These are phyloP conservation scores for Aspergillus homomorphus DNA, from an alignment of 495 filamentous ascomycete species.

Conservation along the genomic window DNA sequence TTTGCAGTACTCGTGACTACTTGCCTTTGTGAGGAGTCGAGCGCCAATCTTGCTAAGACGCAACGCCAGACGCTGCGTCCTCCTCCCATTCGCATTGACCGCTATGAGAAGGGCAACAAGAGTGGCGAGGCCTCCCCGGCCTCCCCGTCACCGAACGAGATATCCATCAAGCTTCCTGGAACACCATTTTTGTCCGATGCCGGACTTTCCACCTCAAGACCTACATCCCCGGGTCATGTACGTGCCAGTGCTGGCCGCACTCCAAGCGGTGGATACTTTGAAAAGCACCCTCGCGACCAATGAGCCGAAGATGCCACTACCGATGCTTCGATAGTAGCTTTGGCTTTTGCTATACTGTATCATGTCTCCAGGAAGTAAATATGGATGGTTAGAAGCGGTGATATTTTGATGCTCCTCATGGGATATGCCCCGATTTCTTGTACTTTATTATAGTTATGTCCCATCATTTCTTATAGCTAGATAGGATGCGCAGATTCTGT, in stretches of 20 bases:
- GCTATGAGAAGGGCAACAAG: conserved; percentile 62
- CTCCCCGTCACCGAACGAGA: conserved; percentile 38
- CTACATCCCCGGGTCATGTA: conserved; percentile 59
- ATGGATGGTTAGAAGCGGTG: conserved; percentile 17
- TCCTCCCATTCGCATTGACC: conserved; percentile 70
- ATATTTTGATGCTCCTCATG: conserved; percentile 3
- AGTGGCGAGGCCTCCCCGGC: conserved; percentile 50
- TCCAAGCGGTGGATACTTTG: conserved; percentile 32
- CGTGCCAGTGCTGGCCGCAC: conserved; percentile 42
- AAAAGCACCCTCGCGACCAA: conserved; percentile 27
- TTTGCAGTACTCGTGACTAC: conserved; percentile 73
- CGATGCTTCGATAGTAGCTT: conserved; percentile 11
- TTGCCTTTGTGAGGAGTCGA: conserved; percentile 70
- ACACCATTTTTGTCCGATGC: conserved; percentile 53
- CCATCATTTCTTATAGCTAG: background rate
- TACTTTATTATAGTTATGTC: background rate
- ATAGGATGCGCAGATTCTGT: background rate
- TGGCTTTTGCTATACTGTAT: conserved; percentile 4
- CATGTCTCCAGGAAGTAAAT: conserved; percentile 18
- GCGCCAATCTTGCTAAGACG: conserved; percentile 31
- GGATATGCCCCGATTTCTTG: conserved; percentile 7
- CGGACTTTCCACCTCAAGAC: conserved; percentile 61
- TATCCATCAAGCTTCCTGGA: conserved; percentile 50
- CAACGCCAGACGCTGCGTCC: conserved; percentile 53
- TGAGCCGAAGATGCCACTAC: conserved; percentile 20